These are phyloP conservation scores for Pythium aquatile DNA, from an alignment of 352 stramenopile genomes.

Conservation along the genomic window DNA sequence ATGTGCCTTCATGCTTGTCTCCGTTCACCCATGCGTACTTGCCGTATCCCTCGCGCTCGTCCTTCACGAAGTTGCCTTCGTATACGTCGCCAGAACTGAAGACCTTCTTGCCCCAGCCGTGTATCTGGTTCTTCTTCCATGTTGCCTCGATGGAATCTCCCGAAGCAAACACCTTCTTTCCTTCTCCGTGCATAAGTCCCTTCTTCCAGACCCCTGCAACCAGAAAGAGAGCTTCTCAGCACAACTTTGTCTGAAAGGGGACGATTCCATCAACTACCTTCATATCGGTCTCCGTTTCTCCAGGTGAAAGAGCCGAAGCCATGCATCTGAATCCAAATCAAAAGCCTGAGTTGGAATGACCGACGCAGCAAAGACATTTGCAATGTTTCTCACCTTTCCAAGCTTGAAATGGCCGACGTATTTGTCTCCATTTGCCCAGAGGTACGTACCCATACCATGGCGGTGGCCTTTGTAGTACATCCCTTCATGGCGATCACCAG, in stretches of 20 bases:
- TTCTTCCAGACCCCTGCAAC: slow-evolving; percentile 72
- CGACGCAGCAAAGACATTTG: not conserved
- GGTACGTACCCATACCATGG: slow-evolving; percentile 80
- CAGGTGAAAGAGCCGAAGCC: slow-evolving; percentile 68
- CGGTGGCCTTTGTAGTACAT: slow-evolving; percentile 86
- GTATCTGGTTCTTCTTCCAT: slow-evolving; percentile 62
- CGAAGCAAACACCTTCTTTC: slow-evolving; percentile 60
- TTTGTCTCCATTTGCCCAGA: slow-evolving; percentile 89
- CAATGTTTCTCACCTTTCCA: slow-evolving; percentile 48
- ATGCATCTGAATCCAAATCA: slow-evolving; percentile 45
- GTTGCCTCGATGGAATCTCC: slow-evolving; percentile 63
- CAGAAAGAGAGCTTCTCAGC: not conserved
- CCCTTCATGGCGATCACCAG: slow-evolving; percentile 82
- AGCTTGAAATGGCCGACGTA: slow-evolving; percentile 85
- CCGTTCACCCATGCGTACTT: slow-evolving; percentile 73
- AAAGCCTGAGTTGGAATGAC: not conserved
- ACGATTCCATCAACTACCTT: slow-evolving; percentile 36
- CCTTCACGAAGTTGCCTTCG: slow-evolving; percentile 56
- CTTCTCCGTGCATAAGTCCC: slow-evolving; percentile 71
- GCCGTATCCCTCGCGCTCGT: slow-evolving; percentile 64
- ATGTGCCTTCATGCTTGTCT: slow-evolving; percentile 62
- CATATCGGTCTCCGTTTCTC: slow-evolving; percentile 73
- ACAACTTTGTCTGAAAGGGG: not conserved
- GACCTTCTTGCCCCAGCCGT: slow-evolving; percentile 59
- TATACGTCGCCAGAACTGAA: slow-evolving; percentile 73